Conservation (phyloP, 1,284 basidiomycete species). For the Apiotrichum siamense region DNA sequence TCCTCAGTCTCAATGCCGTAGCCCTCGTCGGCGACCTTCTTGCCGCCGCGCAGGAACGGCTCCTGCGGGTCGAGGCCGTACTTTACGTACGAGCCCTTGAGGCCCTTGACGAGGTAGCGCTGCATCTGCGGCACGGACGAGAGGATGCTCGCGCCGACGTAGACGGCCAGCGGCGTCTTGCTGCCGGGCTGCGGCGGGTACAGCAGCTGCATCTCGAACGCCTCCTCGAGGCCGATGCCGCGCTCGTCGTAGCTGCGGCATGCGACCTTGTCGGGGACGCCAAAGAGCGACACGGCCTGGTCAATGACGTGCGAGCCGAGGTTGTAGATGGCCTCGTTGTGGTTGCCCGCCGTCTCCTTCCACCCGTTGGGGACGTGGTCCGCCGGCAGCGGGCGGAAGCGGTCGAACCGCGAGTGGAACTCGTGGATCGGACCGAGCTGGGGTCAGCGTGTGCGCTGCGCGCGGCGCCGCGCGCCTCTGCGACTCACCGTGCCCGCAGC, state of each 20-base stretch:
- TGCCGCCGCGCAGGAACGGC: constrained; percentile 47
- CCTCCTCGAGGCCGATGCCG: constrained; percentile 41
- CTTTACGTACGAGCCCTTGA: constrained; percentile 66
- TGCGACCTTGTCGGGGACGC: constrained; percentile 60
- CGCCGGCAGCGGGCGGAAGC: constrained; percentile 58
- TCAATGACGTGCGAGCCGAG: constrained; percentile 58
- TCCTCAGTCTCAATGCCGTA: constrained; percentile 18
- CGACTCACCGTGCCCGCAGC: constrained; percentile 55
- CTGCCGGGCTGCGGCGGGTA: constrained; percentile 53
- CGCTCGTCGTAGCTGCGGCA: constrained; percentile 31
- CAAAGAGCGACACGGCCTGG: constrained; percentile 70
- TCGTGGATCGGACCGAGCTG: constrained; percentile 36
- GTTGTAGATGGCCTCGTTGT: constrained; percentile 49
- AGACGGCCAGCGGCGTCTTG: constrained; percentile 58
- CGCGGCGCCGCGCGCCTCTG: too few relatives aligned
- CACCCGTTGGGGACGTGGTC: constrained; percentile 52
- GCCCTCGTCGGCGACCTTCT: constrained; percentile 19
- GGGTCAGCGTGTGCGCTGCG: constrained; percentile 1
- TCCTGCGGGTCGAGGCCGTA: constrained; percentile 73
- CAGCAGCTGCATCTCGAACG: constrained; percentile 59
- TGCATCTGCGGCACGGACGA: constrained; percentile 59
- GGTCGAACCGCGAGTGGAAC: constrained; percentile 57
- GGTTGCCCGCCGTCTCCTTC: constrained; percentile 48
- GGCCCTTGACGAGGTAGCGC: constrained; percentile 58
- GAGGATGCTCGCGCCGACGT: constrained; percentile 63